Conservation (phyloP, 306 rosid species). For the Dryas alaskensis region DNA sequence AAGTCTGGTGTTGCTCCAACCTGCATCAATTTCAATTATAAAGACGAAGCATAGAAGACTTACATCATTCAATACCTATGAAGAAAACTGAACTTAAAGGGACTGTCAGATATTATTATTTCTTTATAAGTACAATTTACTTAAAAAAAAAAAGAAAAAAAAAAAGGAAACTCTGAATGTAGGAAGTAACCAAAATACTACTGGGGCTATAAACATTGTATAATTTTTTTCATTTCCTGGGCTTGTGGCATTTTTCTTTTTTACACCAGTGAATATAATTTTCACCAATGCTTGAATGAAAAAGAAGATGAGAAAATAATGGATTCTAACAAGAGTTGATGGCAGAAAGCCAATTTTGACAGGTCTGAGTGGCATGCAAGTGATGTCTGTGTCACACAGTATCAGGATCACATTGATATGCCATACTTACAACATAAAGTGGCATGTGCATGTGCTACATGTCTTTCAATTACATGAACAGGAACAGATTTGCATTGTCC, state of each 20-base stretch:
- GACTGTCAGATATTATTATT: background rate
- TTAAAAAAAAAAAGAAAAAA: background rate
- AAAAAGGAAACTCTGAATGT: background rate
- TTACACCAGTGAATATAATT: background rate
- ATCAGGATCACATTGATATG: too few relatives aligned
- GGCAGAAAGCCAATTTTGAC: background rate
- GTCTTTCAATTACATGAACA: background rate
- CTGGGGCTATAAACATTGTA: background rate
- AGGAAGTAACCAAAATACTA: background rate
- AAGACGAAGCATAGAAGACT: constrained; percentile 17
- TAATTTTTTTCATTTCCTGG: background rate
- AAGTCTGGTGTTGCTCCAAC: constrained; percentile 94
- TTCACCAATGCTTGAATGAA: background rate
- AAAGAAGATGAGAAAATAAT: background rate
- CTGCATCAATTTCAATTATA: constrained; percentile 50
- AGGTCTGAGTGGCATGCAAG: too few relatives aligned
- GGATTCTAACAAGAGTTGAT: background rate
- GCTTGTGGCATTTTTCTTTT: background rate
- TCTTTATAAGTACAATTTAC: background rate
- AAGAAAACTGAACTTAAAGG: background rate
- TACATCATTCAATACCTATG: constrained; percentile 16
- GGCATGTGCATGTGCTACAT: background rate
- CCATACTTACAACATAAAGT: background rate
- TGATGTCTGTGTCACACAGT: too few relatives aligned
- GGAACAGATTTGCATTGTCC: background rate